Conservation (phyloP, 441 rosid species). For the Adansonia grandidieri region DNA sequence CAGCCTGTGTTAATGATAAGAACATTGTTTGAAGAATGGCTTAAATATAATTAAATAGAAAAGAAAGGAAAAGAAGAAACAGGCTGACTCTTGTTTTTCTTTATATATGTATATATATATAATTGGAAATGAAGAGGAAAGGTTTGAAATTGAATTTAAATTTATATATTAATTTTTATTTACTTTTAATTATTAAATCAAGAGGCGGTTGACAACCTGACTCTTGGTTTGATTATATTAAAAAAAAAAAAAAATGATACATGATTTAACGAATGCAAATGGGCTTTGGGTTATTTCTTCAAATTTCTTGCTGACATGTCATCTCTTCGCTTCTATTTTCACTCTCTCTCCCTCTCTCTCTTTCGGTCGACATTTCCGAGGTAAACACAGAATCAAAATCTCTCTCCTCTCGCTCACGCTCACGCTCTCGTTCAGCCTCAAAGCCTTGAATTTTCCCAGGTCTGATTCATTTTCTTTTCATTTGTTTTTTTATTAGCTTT, state of each 20-base stretch:
- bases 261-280: not conserved
- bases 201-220: not conserved
- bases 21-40: not conserved
- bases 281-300: not conserved
- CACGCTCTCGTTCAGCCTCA: not conserved
- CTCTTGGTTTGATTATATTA: not conserved
- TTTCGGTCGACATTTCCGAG: slow-evolving; percentile 14
- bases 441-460: slow-evolving; percentile 10
- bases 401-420: not conserved
- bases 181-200: too few relatives aligned
- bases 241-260: not conserved
- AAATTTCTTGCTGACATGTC: not conserved
- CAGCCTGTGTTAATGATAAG: not conserved
- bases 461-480: not conserved
- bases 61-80: too few relatives aligned
- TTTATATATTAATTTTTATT: too few relatives aligned
- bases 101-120: too few relatives aligned
- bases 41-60: not conserved
- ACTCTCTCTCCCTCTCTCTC: not conserved
- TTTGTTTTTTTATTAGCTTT: not conserved
- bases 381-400: slow-evolving; percentile 25
- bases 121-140: too few relatives aligned
- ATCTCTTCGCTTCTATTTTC: not conserved
- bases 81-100: too few relatives aligned
- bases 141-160: too few relatives aligned